Evolutionary conservation across 441 rosid species (phyloP), one percentile per base, ranked within the genome.

Genomic region (Omphalea diandra): DNA sequence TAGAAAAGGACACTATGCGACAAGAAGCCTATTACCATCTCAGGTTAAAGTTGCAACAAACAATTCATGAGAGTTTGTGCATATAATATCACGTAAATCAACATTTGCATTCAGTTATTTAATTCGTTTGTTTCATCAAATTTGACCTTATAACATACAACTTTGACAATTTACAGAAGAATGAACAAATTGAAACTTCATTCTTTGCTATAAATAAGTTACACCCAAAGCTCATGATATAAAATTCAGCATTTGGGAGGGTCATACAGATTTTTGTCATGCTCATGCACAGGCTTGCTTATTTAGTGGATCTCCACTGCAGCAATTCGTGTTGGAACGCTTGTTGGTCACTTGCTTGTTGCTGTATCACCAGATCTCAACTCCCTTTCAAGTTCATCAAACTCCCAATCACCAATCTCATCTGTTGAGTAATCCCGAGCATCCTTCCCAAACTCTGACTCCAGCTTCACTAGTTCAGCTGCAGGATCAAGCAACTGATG

Each of bases 351-450:
- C 65, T 85, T 73, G 50, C 70, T 54, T 3, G 75, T 33, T 10
- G 82, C 56, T 33, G 87, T 44, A 71, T 85, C 86, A 11, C 82
- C 82, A 24, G 83, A 79, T 74, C 73, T 86, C 67, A 95, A 69
- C 80, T 93, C 99, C 78, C 84, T 88, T 76, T 95, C 97, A 7
- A 93, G 97, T 81, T 95, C 98, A 60, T 95, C 99, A 35, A 95
- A 95, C 78, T 95, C 99, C 98, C 99, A 95, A 74, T 80, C 98
- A 72, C 86, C 89, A 65, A 95, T 86, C 81, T 95, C 99, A 67
- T 86, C 94, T 0, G 78, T 61, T 0, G 94, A 81, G 83, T 93
- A 93, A 79, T 91, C 95, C 63, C 74, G 87, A 56, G 80, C 81
- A 67, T 79, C 90, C 78, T 93, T 93, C 73, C 97, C 99, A 77